phyloP scores from a whole-genome alignment of 1,139 yeast genomes.

The Wickerhamomyces sp. region DNA sequence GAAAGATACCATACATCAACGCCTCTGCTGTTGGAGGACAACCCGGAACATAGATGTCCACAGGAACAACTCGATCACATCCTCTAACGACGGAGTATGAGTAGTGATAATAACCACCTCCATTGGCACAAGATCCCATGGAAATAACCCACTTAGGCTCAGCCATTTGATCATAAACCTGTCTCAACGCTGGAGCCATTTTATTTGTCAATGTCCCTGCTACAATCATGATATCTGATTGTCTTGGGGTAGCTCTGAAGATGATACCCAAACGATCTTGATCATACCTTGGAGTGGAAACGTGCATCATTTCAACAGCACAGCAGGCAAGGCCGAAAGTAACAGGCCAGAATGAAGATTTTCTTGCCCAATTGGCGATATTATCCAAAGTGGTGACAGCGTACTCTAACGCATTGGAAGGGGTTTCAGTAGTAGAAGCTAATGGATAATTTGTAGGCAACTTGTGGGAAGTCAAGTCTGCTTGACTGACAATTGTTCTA shows the following conservation, averaged over 20 bases:
- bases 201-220: slow-evolving; percentile 91
- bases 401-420: slow-evolving; percentile 63
- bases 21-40: slow-evolving; percentile 94
- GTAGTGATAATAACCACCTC: slow-evolving; percentile 91
- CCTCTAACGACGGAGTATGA: slow-evolving; percentile 88
- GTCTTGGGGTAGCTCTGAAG: slow-evolving; percentile 94
- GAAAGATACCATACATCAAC: slow-evolving; percentile 85
- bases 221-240: slow-evolving; percentile 88
- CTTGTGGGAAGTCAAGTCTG: slow-evolving; percentile 18
- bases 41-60: slow-evolving; percentile 88
- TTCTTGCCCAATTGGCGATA: slow-evolving; percentile 89
- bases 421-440: slow-evolving; percentile 42
- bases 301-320: slow-evolving; percentile 96
- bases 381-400: slow-evolving; percentile 82
- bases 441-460: slow-evolving; percentile 50
- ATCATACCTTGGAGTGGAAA: slow-evolving; percentile 87
- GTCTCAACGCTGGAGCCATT: slow-evolving; percentile 93
- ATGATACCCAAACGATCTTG: slow-evolving; percentile 91
- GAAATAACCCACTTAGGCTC: slow-evolving; percentile 87
- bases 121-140: slow-evolving; percentile 94
- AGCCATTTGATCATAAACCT: slow-evolving; percentile 92
- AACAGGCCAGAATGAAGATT: slow-evolving; percentile 91
- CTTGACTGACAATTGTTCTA: slow-evolving; percentile 15
- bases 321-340: slow-evolving; percentile 91
- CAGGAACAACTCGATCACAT: slow-evolving; percentile 84